Evolutionary conservation across 208 protist species (phyloP).

Genomic region (Endotrypanum monterogeii): DNA sequence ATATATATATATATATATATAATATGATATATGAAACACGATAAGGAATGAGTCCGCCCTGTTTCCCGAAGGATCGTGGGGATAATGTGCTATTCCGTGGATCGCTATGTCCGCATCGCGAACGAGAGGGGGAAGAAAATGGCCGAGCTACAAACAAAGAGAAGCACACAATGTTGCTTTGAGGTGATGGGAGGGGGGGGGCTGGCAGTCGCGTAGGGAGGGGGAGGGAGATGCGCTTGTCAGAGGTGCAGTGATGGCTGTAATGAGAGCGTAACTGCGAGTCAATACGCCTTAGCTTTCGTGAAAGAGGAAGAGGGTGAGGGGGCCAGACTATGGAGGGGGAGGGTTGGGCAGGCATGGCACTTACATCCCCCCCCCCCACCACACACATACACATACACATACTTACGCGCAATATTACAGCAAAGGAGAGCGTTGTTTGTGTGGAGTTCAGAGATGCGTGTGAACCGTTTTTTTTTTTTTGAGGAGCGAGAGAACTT

Average conservation of each 20-base stretch:
- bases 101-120: neutral
- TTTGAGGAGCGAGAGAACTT: neutral
- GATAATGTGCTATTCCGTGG: no score
- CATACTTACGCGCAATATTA: neutral
- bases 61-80: neutral
- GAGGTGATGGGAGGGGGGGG: neutral
- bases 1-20: neutral
- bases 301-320: neutral
- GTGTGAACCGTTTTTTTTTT: no score
- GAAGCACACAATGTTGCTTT: neutral
- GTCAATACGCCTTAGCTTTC: neutral
- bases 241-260: neutral
- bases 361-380: no score
- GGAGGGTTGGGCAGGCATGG: no score
- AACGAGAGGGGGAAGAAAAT: neutral
- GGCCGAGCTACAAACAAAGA: neutral
- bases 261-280: neutral
- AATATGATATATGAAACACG: no score
- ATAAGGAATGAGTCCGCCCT: neutral
- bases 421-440: neutral
- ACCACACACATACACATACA: neutral
- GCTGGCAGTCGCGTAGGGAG: neutral
- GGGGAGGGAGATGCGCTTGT: no score
- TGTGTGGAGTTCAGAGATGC: neutral
- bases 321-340: neutral